Base-by-base conservation (phyloP, 176 grass and related monocot genomes). In the Lolium rigidum region DNA sequence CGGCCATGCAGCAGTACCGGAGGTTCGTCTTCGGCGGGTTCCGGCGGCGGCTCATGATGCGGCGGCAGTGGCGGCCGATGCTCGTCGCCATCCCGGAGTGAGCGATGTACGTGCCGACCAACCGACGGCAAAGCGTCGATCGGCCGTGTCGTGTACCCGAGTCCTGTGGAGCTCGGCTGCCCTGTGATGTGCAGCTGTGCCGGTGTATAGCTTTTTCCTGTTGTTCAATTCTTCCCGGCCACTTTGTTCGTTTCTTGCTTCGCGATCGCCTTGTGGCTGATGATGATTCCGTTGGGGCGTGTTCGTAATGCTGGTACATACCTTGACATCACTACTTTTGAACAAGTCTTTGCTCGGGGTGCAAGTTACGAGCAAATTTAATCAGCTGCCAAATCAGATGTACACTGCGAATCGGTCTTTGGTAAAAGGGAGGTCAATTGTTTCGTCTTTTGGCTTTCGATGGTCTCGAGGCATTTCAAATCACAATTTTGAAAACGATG, bases 11-110 rank as follows among this genome's bases (percentile, higher is more conserved):
- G 78, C 82, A 67, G 79, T 68, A 83, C 78, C 91, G 83, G 31
- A 38, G 93, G 85, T 93, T 90, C 79, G 81, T 78, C 76, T 95
- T 94, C 69, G 80, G 84, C 26, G 83, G 85, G 3, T 84, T 98
- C 76, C 83, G 93, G 77, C 82, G 89, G 0, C 87, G 93, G 35
- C 82, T 98, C 28, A 80, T 95, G 55, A 85, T 90, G 76, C 79
- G 95, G 14, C 39, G 95, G 12, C 81, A 87, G 13, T 98, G 95
- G 95, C 87, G 85, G 54, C 93, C 95, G 10, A 82, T 88, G 49
- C 95, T 98, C 54, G 93, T 91, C 63, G 93, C 93, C 87, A 98
- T 98, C 89, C 93, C 87, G 66, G n/a, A n/a, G n/a, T n/a, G 95
- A 98, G 89, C 92, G 91, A 94, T 44, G 46, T 14, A 2, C 9